These are phyloP conservation scores for Spizellomyces punctatus DNA, from an alignment of 192 early-diverging fungal genomes.

Conservation along the genomic window DNA sequence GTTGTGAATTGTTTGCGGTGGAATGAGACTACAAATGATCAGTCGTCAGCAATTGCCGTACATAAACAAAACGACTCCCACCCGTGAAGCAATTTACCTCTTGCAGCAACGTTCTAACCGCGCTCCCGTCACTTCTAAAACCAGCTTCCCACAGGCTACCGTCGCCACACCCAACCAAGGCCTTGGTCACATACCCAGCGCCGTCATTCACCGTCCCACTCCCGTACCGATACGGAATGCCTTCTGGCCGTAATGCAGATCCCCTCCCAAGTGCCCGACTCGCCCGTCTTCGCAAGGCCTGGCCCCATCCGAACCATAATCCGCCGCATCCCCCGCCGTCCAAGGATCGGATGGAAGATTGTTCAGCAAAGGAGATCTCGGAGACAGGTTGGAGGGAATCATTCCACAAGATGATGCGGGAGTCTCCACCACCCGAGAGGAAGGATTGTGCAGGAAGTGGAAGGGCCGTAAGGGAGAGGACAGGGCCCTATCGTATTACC, in stretches of 20 bases:
- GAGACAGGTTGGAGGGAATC: constrained; percentile 18
- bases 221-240: too few species aligned
- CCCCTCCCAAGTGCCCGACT: constrained; percentile 30
- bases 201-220: background rate
- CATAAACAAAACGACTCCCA: background rate
- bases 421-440: constrained; percentile 30
- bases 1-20: background rate
- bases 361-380: constrained; percentile 6
- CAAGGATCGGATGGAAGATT: constrained; percentile 18
- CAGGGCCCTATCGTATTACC: constrained; percentile 20
- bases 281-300: constrained; percentile 22
- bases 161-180: constrained; percentile 29
- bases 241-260: background rate
- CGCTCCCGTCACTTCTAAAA: constrained; percentile 9
- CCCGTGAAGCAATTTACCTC: background rate
- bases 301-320: constrained; percentile 32
- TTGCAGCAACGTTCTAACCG: constrained; percentile 1
- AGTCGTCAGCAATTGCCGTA: background rate
- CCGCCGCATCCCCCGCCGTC: constrained; percentile 27
- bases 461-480: constrained; percentile 19
- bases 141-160: constrained; percentile 24
- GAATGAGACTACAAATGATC: constrained; percentile 15
- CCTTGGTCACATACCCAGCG: background rate
- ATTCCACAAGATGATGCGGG: constrained; percentile 32
- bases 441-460: constrained; percentile 13